These are phyloP conservation scores for Cryptococcus depauperatus DNA, from an alignment of 1,284 basidiomycete genomes.

Conservation along the genomic window DNA sequence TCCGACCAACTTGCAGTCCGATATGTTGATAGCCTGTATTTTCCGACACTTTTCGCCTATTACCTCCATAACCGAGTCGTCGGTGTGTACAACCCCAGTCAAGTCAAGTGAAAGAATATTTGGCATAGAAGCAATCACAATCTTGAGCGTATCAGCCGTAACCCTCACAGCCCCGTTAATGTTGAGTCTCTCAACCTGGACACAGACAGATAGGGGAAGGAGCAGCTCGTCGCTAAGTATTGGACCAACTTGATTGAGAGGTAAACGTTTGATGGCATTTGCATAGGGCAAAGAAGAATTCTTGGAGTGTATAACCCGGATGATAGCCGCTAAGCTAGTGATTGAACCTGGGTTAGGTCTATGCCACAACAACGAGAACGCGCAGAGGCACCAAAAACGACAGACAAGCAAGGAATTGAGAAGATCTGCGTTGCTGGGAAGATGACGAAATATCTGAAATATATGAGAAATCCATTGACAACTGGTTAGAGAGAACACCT, in stretches of 20 bases:
- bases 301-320: constrained; percentile 22
- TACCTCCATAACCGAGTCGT: constrained; percentile 61
- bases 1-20: constrained; percentile 72
- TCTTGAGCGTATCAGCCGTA: constrained; percentile 58
- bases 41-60: constrained; percentile 64
- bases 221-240: constrained; percentile 74
- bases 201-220: constrained; percentile 64
- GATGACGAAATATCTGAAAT: constrained; percentile 70
- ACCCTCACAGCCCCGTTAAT: constrained; percentile 74
- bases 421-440: constrained; percentile 67
- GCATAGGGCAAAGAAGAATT: constrained; percentile 79
- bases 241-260: constrained; percentile 67
- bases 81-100: constrained; percentile 61
- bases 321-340: constrained; percentile 36
- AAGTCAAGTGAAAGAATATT: constrained; percentile 85
- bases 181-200: constrained; percentile 81
- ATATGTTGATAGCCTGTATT: constrained; percentile 87
- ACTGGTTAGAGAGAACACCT: constrained; percentile 1
- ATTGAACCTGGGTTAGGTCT: constrained; percentile 68
- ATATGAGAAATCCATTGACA: background rate
- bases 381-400: constrained; percentile 88
- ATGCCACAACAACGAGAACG: constrained; percentile 92
- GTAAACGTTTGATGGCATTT: constrained; percentile 80
- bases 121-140: constrained; percentile 62
- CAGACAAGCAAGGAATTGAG: constrained; percentile 72